phyloP scores from a whole-genome alignment of 2,329 filamentous ascomycete genomes.

The Macroventuria anomochaeta region DNA sequence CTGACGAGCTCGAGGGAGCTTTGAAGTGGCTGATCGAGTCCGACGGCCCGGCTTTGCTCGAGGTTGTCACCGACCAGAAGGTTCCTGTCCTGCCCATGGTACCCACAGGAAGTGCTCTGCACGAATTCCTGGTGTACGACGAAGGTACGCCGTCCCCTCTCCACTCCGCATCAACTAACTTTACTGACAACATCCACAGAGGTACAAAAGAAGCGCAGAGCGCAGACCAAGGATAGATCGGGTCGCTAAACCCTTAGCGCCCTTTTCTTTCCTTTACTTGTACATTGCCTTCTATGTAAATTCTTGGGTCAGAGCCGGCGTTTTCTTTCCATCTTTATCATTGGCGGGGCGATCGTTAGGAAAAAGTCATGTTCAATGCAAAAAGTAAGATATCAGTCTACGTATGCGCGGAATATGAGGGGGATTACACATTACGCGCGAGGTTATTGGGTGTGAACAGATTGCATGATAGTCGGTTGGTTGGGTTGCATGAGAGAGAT shows the following conservation, averaged over 20 bases:
- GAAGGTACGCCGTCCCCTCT: slow-evolving; percentile 62
- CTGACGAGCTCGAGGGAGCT: slow-evolving; percentile 76
- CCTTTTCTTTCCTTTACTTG: slow-evolving; percentile 5
- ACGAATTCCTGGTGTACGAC: slow-evolving; percentile 93
- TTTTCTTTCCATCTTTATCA: slow-evolving; percentile 11
- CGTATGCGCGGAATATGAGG: background rate
- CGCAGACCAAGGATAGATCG: slow-evolving; percentile 38
- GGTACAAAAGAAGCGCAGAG: slow-evolving; percentile 36
- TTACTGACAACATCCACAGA: slow-evolving; percentile 25
- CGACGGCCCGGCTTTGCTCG: slow-evolving; percentile 90
- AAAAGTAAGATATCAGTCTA: slow-evolving; percentile 16
- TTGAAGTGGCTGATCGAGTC: slow-evolving; percentile 84
- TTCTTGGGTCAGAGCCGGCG: slow-evolving; percentile 28
- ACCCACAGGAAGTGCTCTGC: slow-evolving; percentile 81
- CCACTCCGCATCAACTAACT: too few species aligned
- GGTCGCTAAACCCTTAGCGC: slow-evolving; percentile 28
- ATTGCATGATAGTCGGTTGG: background rate
- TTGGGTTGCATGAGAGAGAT: background rate
- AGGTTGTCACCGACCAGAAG: slow-evolving; percentile 88
- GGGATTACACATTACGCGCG: too few species aligned
- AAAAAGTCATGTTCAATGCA: slow-evolving; percentile 3
- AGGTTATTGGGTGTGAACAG: background rate
- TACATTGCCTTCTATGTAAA: slow-evolving; percentile 26
- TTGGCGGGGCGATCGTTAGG: slow-evolving; percentile 6
- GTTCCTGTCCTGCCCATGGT: slow-evolving; percentile 98